These are phyloP conservation scores for Paxillus ammoniavirescens DNA, from an alignment of 768 basidiomycete genomes.

Conservation along the genomic window DNA sequence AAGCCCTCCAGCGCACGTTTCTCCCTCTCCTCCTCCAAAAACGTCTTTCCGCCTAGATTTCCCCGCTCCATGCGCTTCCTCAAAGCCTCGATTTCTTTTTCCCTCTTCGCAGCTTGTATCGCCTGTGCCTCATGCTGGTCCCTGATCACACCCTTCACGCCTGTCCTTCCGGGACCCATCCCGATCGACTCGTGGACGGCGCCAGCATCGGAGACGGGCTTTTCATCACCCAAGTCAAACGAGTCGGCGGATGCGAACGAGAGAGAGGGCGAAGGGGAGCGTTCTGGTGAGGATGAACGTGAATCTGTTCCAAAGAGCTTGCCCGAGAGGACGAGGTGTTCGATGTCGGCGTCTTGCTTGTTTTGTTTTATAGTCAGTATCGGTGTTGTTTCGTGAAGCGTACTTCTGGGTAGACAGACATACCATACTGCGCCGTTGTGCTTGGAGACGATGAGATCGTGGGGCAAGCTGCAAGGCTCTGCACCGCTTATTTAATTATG, in stretches of 20 bases:
- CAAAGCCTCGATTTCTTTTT: slow-evolving; percentile 51
- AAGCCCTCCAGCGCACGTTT: slow-evolving; percentile 46
- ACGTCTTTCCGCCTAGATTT: slow-evolving; percentile 67
- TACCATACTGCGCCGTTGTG: slow-evolving; percentile 16
- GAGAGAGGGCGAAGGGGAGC: slow-evolving; percentile 53
- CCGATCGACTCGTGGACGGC: slow-evolving; percentile 59
- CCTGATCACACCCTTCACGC: slow-evolving; percentile 86
- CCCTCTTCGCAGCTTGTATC: slow-evolving; percentile 50
- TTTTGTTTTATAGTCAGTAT: slow-evolving; percentile 1
- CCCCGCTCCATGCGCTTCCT: slow-evolving; percentile 61
- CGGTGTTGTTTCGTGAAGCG: neutral
- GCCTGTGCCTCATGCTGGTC: slow-evolving; percentile 71
- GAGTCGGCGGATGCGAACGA: slow-evolving; percentile 25
- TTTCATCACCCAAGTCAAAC: slow-evolving; percentile 49
- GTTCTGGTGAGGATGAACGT: slow-evolving; percentile 61
- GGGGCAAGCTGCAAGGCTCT: no score
- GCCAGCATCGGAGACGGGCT: slow-evolving; percentile 38
- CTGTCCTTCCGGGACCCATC: slow-evolving; percentile 83
- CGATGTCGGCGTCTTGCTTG: slow-evolving; percentile 48
- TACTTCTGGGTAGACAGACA: neutral
- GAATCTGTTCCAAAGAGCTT: slow-evolving; percentile 59
- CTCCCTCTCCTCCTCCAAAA: slow-evolving; percentile 72
- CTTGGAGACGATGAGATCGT: neutral
- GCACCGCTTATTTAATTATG: no score
- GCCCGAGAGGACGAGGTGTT: slow-evolving; percentile 75